Conservation (phyloP, 257 asterid species). For the Jaltomata sinuosa region DNA sequence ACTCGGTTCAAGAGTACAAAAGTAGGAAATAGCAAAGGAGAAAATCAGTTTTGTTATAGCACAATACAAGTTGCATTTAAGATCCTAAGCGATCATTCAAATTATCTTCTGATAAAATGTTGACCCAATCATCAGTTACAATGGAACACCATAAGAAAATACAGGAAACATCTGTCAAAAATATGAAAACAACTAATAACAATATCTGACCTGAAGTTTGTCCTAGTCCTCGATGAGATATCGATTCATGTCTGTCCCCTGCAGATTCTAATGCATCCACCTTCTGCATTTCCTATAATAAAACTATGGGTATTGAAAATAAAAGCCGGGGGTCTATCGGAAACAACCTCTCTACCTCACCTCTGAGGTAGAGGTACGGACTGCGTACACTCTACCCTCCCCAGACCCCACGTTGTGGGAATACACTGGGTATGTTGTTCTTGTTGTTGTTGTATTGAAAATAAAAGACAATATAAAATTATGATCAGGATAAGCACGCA, state of each 20-base stretch:
- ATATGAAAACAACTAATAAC: not conserved
- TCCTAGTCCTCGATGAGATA: slow-evolving; percentile 17
- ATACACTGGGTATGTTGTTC: too few relatives aligned
- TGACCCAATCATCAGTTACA: not conserved
- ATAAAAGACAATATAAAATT: not conserved
- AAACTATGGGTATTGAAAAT: not conserved
- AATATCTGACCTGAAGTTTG: slow-evolving; percentile 18
- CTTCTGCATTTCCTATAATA: slow-evolving; percentile 39
- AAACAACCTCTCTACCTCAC: too few relatives aligned
- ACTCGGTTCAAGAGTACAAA: not conserved
- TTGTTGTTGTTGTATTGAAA: too few relatives aligned
- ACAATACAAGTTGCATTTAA: not conserved
- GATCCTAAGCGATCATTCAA: not conserved
- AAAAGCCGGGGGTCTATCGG: too few relatives aligned
- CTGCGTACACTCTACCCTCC: too few relatives aligned
- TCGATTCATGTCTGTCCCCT: slow-evolving; percentile 15
- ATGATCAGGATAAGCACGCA: too few relatives aligned
- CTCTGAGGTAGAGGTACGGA: too few relatives aligned
- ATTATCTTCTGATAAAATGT: not conserved
- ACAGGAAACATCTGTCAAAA: not conserved
- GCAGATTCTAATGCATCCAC: slow-evolving; percentile 28
- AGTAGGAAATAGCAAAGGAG: not conserved
- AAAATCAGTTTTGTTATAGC: not conserved
- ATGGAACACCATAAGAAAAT: not conserved
- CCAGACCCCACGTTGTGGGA: too few relatives aligned